A percentile compares a stretch with the other conserved stretches of the same genome.
These are phyloP conservation scores for Sanguinoderma infundibulare DNA, from an alignment of 1,284 basidiomycete genomes.

Conservation along the genomic window DNA sequence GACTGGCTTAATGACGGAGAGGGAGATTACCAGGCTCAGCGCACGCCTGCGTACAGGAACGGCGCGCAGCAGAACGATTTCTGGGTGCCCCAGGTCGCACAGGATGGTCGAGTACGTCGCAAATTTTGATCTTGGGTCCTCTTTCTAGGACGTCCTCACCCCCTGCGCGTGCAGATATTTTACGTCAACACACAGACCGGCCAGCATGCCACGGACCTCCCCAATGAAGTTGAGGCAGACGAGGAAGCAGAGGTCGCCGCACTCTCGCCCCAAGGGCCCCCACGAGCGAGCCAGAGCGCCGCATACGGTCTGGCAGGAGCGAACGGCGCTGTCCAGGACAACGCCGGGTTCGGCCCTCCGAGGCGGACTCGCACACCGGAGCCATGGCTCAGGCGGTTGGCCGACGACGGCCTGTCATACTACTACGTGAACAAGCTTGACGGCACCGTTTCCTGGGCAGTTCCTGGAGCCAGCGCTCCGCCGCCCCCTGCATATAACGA, in stretches of 20 bases:
- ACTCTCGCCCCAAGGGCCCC: constrained; percentile 58
- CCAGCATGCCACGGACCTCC: constrained; percentile 84
- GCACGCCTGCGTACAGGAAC: constrained; percentile 14
- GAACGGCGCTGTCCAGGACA: constrained; percentile 29
- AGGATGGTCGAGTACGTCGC: constrained; percentile 68
- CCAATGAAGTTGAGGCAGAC: constrained; percentile 67
- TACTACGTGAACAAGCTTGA: constrained; percentile 80
- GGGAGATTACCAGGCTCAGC: constrained; percentile 22
- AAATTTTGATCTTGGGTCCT: neutral
- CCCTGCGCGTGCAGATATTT: constrained; percentile 68
- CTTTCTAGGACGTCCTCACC: neutral
- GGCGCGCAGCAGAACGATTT: constrained; percentile 40
- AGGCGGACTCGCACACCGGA: constrained; percentile 67
- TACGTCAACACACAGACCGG: constrained; percentile 94
- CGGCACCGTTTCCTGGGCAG: constrained; percentile 70
- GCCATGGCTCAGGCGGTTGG: constrained; percentile 79
- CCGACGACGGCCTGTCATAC: constrained; percentile 85
- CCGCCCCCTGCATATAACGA: constrained; percentile 20
- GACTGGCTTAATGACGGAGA: constrained; percentile 35
- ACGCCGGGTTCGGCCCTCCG: constrained; percentile 63
- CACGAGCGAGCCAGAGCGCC: constrained; percentile 57
- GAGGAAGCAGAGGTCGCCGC: constrained; percentile 65
- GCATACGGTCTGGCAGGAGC: constrained; percentile 47
- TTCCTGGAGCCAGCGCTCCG: constrained; percentile 42
- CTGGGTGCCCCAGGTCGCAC: constrained; percentile 19